These are phyloP conservation scores for Eremomyces bilateralis DNA, from an alignment of 495 filamentous ascomycete genomes.

Conservation along the genomic window DNA sequence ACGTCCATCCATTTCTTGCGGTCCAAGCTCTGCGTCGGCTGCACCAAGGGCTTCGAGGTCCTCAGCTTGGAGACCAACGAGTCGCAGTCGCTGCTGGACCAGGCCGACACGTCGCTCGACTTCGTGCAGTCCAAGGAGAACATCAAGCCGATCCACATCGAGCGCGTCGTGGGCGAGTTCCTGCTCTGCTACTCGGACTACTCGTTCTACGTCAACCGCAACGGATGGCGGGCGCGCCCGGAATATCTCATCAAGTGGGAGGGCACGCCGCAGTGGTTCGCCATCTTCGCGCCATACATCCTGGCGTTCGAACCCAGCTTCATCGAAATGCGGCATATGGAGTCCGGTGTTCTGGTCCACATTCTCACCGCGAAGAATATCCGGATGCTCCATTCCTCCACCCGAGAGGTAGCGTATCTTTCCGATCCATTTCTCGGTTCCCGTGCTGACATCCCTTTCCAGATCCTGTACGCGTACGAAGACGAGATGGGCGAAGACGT, in stretches of 20 bases:
- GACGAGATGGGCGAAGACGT: slow-evolving; percentile 85
- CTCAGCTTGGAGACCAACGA: slow-evolving; percentile 93
- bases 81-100: slow-evolving; percentile 89
- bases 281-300: slow-evolving; percentile 85
- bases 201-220: slow-evolving; percentile 95
- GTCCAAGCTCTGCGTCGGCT: slow-evolving; percentile 90
- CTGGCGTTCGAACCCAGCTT: slow-evolving; percentile 98
- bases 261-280: slow-evolving; percentile 74
- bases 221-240: slow-evolving; percentile 86
- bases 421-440: slow-evolving; percentile 2
- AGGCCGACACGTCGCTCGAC: slow-evolving; percentile 93
- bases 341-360: slow-evolving; percentile 72
- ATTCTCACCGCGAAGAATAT: slow-evolving; percentile 92
- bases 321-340: slow-evolving; percentile 86
- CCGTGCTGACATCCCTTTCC: slow-evolving; percentile 5
- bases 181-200: slow-evolving; percentile 95
- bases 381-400: slow-evolving; percentile 88
- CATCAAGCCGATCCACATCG: slow-evolving; percentile 92
- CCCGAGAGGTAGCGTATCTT: slow-evolving; percentile 59
- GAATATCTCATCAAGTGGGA: slow-evolving; percentile 99
- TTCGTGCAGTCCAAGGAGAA: slow-evolving; percentile 86
- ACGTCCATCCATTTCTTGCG: slow-evolving; percentile 93
- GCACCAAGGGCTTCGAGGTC: slow-evolving; percentile 87
- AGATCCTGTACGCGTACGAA: slow-evolving; percentile 95
- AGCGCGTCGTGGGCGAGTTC: slow-evolving; percentile 90